Conservation (phyloP, 1,284 basidiomycete genomes). For the Cutaneotrichosporon curvatum region DNA sequence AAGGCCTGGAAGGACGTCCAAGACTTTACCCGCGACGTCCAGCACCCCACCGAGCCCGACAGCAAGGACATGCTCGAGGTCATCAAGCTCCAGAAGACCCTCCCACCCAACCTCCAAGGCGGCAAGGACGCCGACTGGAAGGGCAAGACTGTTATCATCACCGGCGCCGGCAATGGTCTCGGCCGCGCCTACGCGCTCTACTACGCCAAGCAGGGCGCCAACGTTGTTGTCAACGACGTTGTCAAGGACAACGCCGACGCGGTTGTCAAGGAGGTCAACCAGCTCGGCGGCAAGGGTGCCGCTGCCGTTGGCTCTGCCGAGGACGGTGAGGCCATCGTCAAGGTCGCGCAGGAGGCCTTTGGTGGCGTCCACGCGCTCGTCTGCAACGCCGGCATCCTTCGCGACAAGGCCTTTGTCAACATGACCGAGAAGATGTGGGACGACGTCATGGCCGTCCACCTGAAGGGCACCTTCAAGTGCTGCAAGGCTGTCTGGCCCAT, state of each 20-base stretch:
- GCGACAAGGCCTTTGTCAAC: constrained; percentile 83
- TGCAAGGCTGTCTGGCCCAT: constrained; percentile 94
- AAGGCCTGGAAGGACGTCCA: constrained; percentile 72
- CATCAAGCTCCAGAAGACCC: constrained; percentile 9
- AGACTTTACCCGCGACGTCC: constrained; percentile 59
- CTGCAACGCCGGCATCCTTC: constrained; percentile 90
- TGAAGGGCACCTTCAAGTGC: constrained; percentile 65
- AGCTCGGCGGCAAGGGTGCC: constrained; percentile 81
- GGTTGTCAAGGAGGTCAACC: constrained; percentile 80
- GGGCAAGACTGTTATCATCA: constrained; percentile 86
- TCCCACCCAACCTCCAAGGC: constrained; percentile 15
- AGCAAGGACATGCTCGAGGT: constrained; percentile 58
- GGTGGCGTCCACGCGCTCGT: constrained; percentile 82
- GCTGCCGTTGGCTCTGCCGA: constrained; percentile 75
- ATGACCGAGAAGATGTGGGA: constrained; percentile 96
- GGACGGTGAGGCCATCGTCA: constrained; percentile 84
- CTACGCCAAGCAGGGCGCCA: constrained; percentile 85
- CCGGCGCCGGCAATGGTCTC: constrained; percentile 87
- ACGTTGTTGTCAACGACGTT: constrained; percentile 95
- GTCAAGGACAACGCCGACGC: constrained; percentile 72
- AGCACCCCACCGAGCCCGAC: constrained; percentile 61
- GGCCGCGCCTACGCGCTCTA: constrained; percentile 87
- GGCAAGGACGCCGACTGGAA: constrained; percentile 67
- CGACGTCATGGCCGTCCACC: constrained; percentile 77
- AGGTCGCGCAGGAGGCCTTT: constrained; percentile 78